Evolutionary conservation across 2,329 filamentous ascomycete genomes (phyloP).

Genomic region (Atkinsonella texensis): DNA sequence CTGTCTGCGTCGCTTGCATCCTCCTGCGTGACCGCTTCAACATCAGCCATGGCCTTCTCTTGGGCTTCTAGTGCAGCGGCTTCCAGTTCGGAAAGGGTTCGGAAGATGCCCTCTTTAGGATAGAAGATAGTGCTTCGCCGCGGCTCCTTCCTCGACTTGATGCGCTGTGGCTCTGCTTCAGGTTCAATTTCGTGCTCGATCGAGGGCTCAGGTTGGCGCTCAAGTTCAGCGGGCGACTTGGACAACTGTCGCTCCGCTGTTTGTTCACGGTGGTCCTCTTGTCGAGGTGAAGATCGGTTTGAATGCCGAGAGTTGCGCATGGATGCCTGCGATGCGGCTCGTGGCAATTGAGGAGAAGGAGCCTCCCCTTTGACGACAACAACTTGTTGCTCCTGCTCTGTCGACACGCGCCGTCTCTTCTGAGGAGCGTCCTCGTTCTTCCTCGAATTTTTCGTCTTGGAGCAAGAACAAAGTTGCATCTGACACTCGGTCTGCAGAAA

Average conservation of each 20-base stretch:
- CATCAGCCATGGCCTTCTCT: conserved; percentile 10
- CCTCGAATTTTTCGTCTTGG: conserved; percentile 20
- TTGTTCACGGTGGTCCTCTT: neutral
- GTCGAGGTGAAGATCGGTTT: neutral
- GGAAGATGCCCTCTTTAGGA: conserved; percentile 51
- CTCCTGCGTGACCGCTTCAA: neutral
- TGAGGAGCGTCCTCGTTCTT: conserved; percentile 9
- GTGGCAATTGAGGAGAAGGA: conserved; percentile 20
- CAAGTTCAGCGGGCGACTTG: neutral
- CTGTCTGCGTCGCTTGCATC: conserved; percentile 10
- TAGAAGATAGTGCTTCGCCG: conserved; percentile 45
- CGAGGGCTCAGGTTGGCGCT: conserved; percentile 11
- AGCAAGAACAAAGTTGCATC: conserved; percentile 54
- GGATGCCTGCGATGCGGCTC: conserved; percentile 5
- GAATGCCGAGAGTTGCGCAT: neutral
- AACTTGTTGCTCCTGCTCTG: neutral
- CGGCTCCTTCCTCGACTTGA: conserved; percentile 25
- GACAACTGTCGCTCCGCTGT: neutral
- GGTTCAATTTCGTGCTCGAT: conserved; percentile 15
- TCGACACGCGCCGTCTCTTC: conserved; percentile 10
- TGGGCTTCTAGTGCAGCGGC: conserved; percentile 30
- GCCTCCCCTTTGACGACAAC: conserved; percentile 12
- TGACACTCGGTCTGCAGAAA: conserved; percentile 67
- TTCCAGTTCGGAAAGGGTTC: conserved; percentile 44
- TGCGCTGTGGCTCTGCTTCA: conserved; percentile 4